Evolutionary conservation across 2,329 filamentous ascomycete species (phyloP).

Genomic region (Cladosporium phlei): DNA sequence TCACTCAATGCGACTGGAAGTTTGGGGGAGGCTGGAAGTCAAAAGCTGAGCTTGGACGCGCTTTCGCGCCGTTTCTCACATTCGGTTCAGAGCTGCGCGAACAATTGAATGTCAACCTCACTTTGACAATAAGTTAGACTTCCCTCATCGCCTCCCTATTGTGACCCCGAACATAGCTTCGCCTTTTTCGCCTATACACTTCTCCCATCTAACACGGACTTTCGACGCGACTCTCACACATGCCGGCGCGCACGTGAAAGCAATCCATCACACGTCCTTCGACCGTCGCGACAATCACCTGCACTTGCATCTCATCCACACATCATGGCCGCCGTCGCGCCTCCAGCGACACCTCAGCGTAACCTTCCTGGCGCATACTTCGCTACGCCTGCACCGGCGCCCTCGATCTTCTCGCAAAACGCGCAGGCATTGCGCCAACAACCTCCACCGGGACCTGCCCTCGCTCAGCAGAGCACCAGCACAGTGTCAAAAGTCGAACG

Average conservation of each 20-base stretch:
- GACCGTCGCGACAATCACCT: constrained; percentile 3
- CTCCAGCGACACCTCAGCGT: constrained; percentile 58
- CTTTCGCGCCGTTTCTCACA: no score
- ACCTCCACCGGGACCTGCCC: constrained; percentile 17
- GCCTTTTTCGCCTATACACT: not conserved
- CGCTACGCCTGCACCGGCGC: constrained; percentile 61
- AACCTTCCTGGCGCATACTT: constrained; percentile 71
- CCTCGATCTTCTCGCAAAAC: constrained; percentile 31
- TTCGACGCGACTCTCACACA: not conserved
- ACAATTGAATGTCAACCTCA: constrained; percentile 5
- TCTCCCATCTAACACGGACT: not conserved
- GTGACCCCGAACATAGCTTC: constrained; percentile 3
- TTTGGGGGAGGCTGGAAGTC: no score
- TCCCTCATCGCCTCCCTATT: constrained; percentile 1
- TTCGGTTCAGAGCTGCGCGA: no score
- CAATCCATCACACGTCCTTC: constrained; percentile 4
- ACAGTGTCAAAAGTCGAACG: constrained; percentile 64
- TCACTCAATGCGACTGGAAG: no score
- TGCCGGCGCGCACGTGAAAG: constrained; percentile 8
- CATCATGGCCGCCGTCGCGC: constrained; percentile 23
- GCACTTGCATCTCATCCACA: constrained; percentile 1
- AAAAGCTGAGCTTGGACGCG: no score
- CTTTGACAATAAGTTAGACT: constrained; percentile 5
- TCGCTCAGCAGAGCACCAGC: constrained; percentile 17
- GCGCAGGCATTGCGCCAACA: constrained; percentile 27